A percentile compares a stretch with the other conserved stretches of the same genome.
Evolutionary conservation across 2,329 filamentous ascomycete species (phyloP).

Genomic region (Aureobasidium namibiae): DNA sequence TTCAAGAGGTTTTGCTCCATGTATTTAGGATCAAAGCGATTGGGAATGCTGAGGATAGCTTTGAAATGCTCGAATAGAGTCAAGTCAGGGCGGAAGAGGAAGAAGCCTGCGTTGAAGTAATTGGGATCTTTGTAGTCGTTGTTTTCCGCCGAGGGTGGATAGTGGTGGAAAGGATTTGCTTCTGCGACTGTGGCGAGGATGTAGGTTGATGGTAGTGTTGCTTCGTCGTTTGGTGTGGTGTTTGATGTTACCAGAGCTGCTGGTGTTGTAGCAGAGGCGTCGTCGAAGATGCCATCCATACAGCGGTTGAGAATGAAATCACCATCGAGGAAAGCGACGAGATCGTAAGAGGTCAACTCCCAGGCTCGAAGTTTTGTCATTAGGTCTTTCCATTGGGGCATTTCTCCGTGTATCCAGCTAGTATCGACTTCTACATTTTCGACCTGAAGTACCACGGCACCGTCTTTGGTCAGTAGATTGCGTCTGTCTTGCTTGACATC

Average conservation of each 20-base stretch:
- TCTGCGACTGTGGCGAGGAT: conserved; percentile 28
- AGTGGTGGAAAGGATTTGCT: conserved; percentile 25
- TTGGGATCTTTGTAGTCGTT: conserved; percentile 24
- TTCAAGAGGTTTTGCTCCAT: conserved; percentile 32
- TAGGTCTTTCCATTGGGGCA: conserved; percentile 25
- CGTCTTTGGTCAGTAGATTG: conserved; percentile 19
- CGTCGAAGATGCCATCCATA: conserved; percentile 26
- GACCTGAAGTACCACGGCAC: conserved; percentile 20
- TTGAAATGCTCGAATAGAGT: conserved; percentile 27
- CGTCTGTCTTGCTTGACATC: conserved; percentile 19
- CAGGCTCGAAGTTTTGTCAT: conserved; percentile 32
- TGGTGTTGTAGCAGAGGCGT: conserved; percentile 20
- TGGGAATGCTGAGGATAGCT: conserved; percentile 22
- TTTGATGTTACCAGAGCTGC: conserved; percentile 8
- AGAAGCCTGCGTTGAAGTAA: conserved; percentile 32
- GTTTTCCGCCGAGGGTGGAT: conserved; percentile 25
- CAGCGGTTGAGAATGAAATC: conserved; percentile 23
- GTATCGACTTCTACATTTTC: conserved; percentile 1
- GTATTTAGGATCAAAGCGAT: conserved; percentile 27
- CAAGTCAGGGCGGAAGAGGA: conserved; percentile 27
- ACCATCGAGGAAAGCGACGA: conserved; percentile 27
- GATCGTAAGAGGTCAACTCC: conserved; percentile 29
- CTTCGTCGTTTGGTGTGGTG: conserved; percentile 17
- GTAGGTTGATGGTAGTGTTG: conserved; percentile 24
- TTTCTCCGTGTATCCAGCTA: background rate